Base-by-base conservation (phyloP, 2,329 filamentous ascomycete species). In the Gnomoniopsis smithogilvyi region DNA sequence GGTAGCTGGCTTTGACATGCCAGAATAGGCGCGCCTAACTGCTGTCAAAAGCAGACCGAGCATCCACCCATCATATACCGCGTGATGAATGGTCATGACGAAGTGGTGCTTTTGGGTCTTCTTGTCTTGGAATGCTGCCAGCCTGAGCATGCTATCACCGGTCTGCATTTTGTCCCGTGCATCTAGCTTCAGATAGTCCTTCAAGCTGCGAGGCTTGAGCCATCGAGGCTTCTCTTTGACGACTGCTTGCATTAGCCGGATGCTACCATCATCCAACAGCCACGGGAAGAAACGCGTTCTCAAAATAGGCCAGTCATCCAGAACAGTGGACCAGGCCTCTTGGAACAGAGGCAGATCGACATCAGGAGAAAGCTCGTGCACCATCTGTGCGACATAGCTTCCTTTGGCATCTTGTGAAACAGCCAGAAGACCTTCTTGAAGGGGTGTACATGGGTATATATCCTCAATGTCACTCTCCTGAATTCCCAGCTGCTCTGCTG, bases 361-460 rank as follows among this genome's bases (percentile, higher is more conserved):
- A 52, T 64, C 50, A 36, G 53, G 38, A 6, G 38, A 47, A 1
- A 56, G 12, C 21, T 48, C 34, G 48, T 51, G 58, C 48, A 65
- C 63, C 41, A 57, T 59, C 51, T 65, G 64, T 15, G 66, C 65
- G 33, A 70, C 61, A 47, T 73, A 73, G 10, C 63, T 65, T 4
- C 67, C 70, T 15, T 61, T 19, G 7, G 69, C 64, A n/a, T n/a
- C n/a, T n/a, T n/a, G n/a, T n/a, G n/a, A n/a, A 2, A 71, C 50
- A 1, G 67, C 65, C 38, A 74, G 56, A 7, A 73, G 62, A 2
- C 69, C 67, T 56, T 67, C 66, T 43, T 72, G 70, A 2, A 70
- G 57, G 3, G 67, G 57, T 4, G 69, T 65, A 60, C 67, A 68
- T 3, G 69, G 70, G 34, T 67, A 72, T 1, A 68, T 58, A 52